A percentile compares a stretch with the other conserved stretches of the same genome.
phyloP scores from a whole-genome alignment of 331 rosid species.

The Cydonia oblonga region DNA sequence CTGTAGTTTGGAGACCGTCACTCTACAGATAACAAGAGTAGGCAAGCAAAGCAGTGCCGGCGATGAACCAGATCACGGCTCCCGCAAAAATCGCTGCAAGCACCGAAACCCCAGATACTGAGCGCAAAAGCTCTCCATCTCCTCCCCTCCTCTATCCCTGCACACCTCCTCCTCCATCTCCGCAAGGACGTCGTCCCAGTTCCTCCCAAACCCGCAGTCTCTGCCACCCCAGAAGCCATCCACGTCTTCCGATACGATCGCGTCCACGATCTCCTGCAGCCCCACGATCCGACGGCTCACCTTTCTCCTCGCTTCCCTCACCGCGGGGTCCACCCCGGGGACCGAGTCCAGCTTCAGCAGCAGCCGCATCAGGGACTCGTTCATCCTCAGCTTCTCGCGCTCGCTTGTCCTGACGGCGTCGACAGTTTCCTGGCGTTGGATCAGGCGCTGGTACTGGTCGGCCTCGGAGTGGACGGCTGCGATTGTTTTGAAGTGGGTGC shows the following conservation, averaged over 20 bases:
- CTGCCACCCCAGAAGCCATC: slow-evolving; percentile 34
- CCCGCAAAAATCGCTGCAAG: slow-evolving; percentile 69
- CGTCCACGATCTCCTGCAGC: slow-evolving; percentile 77
- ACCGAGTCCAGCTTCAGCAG: slow-evolving; percentile 74
- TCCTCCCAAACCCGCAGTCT: slow-evolving; percentile 27
- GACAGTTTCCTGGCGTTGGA: slow-evolving; percentile 88
- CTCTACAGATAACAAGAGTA: too few relatives aligned
- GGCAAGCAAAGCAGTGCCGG: not conserved
- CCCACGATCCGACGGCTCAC: slow-evolving; percentile 88
- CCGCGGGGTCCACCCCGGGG: slow-evolving; percentile 65
- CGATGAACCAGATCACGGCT: slow-evolving; percentile 35
- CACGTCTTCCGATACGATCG: slow-evolving; percentile 40
- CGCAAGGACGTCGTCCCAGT: slow-evolving; percentile 26
- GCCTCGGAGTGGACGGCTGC: slow-evolving; percentile 51
- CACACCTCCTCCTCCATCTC: slow-evolving; percentile 78
- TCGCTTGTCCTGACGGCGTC: slow-evolving; percentile 64
- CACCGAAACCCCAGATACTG: slow-evolving; percentile 76
- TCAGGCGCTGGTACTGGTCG: slow-evolving; percentile 37
- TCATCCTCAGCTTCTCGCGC: slow-evolving; percentile 57
- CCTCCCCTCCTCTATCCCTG: slow-evolving; percentile 71
- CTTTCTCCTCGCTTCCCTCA: slow-evolving; percentile 73
- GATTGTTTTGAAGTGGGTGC: slow-evolving; percentile 46
- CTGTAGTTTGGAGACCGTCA: too few relatives aligned
- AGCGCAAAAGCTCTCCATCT: slow-evolving; percentile 60
- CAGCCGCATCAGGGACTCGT: slow-evolving; percentile 71